These are phyloP conservation scores for Acacia concinna DNA, from an alignment of 331 rosid species.

Conservation along the genomic window DNA sequence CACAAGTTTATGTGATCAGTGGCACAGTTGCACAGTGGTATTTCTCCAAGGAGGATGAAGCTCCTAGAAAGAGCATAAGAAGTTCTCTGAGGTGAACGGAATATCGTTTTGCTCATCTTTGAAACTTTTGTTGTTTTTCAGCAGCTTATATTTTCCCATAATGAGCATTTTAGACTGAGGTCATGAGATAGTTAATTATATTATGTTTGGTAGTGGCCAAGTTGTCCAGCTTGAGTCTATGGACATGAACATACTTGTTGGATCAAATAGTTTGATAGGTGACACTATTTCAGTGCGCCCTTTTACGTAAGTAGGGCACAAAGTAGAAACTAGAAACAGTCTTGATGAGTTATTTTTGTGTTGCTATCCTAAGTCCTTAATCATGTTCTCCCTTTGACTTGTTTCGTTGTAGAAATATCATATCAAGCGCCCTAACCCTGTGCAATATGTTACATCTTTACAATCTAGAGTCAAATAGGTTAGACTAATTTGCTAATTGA, in stretches of 20 bases:
- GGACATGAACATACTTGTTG: not conserved
- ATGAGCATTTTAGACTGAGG: not conserved
- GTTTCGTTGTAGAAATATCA: not conserved
- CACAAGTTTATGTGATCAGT: slow-evolving; percentile 84
- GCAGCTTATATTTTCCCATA: slow-evolving; percentile 7
- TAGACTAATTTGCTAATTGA: not conserved
- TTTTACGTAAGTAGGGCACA: not conserved
- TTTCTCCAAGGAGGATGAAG: slow-evolving; percentile 56
- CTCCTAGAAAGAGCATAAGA: slow-evolving; percentile 59
- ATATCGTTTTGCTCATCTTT: not conserved
- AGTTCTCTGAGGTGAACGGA: slow-evolving; percentile 68
- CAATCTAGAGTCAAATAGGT: not conserved
- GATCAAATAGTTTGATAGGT: not conserved
- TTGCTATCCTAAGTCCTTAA: not conserved
- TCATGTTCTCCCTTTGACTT: not conserved
- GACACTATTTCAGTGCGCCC: not conserved
- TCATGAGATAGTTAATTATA: not conserved
- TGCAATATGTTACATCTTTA: not conserved
- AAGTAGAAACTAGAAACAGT: not conserved
- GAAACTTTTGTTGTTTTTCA: slow-evolving; percentile 14
- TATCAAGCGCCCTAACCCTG: not conserved
- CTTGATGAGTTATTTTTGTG: not conserved
- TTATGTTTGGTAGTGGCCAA: not conserved
- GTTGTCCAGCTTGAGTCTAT: not conserved
- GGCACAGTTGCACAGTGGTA: slow-evolving; percentile 93